phyloP scores from a whole-genome alignment of 345 rosid genomes.

The Citrus reticulata region DNA sequence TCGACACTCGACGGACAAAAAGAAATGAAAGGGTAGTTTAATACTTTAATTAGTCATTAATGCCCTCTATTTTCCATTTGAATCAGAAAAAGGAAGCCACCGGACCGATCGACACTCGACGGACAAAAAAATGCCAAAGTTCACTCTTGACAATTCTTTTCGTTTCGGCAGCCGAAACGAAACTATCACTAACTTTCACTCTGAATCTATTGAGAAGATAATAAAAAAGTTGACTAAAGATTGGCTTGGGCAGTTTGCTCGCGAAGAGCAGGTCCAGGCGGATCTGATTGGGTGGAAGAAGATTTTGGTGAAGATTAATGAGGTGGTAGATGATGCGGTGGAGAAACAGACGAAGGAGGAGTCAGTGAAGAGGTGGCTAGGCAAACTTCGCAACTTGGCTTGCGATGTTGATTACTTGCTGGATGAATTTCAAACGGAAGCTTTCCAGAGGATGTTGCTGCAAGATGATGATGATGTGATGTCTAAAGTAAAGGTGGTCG shows the following conservation, averaged over 20 bases:
- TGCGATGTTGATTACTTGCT: slow-evolving; percentile 20
- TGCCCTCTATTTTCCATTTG: too few relatives aligned
- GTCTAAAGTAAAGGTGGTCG: background rate
- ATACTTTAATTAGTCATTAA: too few relatives aligned
- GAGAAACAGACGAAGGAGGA: background rate
- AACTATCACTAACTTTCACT: background rate
- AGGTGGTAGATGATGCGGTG: background rate
- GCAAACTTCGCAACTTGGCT: slow-evolving; percentile 4
- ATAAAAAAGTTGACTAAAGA: background rate
- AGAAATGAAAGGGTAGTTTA: too few relatives aligned
- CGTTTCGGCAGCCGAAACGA: background rate
- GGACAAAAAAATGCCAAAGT: background rate
- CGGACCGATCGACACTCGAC: too few relatives aligned
- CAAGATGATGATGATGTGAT: background rate
- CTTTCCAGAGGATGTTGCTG: background rate
- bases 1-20: too few relatives aligned
- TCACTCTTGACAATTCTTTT: background rate
- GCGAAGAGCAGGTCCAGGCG: background rate
- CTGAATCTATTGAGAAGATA: background rate
- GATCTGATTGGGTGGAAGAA: background rate
- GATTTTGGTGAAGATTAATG: background rate
- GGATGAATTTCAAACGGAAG: slow-evolving; percentile 11
- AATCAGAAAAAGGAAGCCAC: too few relatives aligned
- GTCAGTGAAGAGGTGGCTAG: slow-evolving; percentile 9
- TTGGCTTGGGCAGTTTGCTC: background rate